Percentiles rank a stretch among this genome's conserved stretches.
These are phyloP conservation scores for Purpureocillium takamizusanense DNA, from an alignment of 2,329 filamentous ascomycete species.

Conservation along the genomic window DNA sequence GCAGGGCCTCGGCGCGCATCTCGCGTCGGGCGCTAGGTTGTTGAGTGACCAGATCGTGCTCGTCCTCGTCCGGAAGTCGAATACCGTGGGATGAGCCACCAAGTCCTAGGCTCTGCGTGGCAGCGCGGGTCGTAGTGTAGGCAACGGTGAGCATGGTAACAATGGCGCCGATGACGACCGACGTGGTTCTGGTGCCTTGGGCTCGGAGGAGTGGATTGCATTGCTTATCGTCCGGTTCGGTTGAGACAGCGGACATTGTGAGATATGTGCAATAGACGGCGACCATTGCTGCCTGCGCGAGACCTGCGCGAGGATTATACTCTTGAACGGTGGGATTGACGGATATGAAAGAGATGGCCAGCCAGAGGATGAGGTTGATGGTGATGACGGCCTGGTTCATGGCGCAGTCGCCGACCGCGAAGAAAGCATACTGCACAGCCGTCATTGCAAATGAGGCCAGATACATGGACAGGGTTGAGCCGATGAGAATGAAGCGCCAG, in stretches of 20 bases:
- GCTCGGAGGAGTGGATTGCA: conserved; percentile 90
- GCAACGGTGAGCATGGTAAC: conserved; percentile 95
- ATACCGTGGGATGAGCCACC: conserved; percentile 46
- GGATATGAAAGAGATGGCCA: conserved; percentile 73
- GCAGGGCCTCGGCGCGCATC: conserved; percentile 87
- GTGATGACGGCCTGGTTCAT: conserved; percentile 98
- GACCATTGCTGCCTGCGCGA: conserved; percentile 97
- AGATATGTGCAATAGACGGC: conserved; percentile 97
- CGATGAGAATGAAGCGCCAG: conserved; percentile 83
- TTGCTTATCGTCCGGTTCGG: conserved; percentile 89
- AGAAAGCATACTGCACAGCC: conserved; percentile 94
- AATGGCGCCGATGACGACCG: conserved; percentile 84
- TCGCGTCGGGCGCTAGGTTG: conserved; percentile 74
- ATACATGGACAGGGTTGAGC: conserved; percentile 92
- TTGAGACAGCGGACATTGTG: conserved; percentile 94
- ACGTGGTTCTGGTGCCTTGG: conserved; percentile 80
- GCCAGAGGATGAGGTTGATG: conserved; percentile 78
- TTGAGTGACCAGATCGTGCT: conserved; percentile 80
- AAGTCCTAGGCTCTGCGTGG: conserved; percentile 77
- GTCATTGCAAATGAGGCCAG: conserved; percentile 86
- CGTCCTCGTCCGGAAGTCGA: conserved; percentile 59
- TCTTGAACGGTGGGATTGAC: conserved; percentile 87
- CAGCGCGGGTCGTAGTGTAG: conserved; percentile 93
- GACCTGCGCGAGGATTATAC: conserved; percentile 82
- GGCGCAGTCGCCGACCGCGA: conserved; percentile 68